These are phyloP conservation scores for Pseudonitzschia pungens DNA, from an alignment of 108 stramenopile genomes.

Conservation along the genomic window DNA sequence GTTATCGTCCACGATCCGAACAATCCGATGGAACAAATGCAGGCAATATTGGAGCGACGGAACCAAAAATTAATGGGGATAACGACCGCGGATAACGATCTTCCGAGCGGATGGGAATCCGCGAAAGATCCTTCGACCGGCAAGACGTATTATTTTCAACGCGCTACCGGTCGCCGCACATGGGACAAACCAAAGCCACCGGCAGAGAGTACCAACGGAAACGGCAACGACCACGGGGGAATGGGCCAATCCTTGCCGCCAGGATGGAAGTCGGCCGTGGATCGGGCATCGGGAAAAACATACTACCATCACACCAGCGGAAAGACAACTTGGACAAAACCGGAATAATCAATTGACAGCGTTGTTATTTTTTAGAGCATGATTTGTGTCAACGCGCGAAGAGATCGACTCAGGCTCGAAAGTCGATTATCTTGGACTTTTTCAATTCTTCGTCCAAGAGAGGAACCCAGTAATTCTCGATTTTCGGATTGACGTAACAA, in stretches of 20 bases:
- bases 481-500: conserved; percentile 63
- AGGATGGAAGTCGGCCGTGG: conserved; percentile 71
- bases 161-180: conserved; percentile 47
- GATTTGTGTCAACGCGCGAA: not conserved
- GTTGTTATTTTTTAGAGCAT: not conserved
- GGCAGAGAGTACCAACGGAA: not conserved
- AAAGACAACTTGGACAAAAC: conserved; percentile 69
- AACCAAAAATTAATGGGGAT: conserved; percentile 43
- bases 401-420: not conserved
- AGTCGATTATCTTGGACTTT: conserved; percentile 15
- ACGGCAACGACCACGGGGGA: not conserved
- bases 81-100: conserved; percentile 1
- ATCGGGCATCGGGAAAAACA: conserved; percentile 51
- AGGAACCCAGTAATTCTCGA: conserved; percentile 61
- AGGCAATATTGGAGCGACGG: conserved; percentile 52
- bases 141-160: conserved; percentile 75
- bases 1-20: conserved; percentile 52
- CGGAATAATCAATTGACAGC: conserved; percentile 13
- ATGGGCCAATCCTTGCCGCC: conserved; percentile 39
- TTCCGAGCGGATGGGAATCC: conserved; percentile 56
- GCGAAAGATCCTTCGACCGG: conserved; percentile 68
- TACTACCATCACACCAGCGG: conserved; percentile 73
- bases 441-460: conserved; percentile 34
- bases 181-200: conserved; percentile 56
- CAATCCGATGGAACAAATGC: conserved; percentile 78